Conservation (phyloP, 2,329 filamentous ascomycete species). For the Eutypa lata region DNA sequence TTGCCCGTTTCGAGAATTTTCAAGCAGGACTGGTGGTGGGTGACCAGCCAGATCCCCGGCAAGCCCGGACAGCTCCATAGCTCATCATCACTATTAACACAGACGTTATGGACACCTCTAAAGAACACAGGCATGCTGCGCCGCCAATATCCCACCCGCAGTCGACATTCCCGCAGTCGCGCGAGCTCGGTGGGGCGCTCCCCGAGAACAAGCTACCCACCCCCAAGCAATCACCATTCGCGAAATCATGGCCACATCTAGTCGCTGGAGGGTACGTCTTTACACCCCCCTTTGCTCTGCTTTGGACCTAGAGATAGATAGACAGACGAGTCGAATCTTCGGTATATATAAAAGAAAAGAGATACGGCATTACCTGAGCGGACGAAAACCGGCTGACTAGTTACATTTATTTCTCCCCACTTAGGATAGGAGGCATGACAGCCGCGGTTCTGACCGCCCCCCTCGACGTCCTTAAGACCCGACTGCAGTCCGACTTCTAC, state of each 20-base stretch:
- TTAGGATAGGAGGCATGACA: constrained; percentile 73
- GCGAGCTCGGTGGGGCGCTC: constrained; percentile 57
- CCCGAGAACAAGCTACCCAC: constrained; percentile 38
- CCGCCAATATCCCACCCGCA: constrained; percentile 14
- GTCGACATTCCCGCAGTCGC: constrained; percentile 50
- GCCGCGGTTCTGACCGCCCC: constrained; percentile 90
- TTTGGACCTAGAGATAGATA: not conserved
- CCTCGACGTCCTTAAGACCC: constrained; percentile 89
- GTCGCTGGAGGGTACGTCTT: constrained; percentile 77
- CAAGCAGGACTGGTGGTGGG: no score
- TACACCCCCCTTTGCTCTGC: not conserved
- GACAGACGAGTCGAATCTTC: no score
- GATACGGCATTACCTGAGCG: no score
- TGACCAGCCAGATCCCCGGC: not conserved
- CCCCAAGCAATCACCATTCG: constrained; percentile 46
- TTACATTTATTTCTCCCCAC: not conserved
- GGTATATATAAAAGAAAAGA: no score
- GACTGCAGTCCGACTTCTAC: constrained; percentile 92
- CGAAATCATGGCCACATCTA: constrained; percentile 88
- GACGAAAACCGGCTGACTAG: no score
- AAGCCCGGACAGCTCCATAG: constrained; percentile 7
- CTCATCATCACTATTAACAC: constrained; percentile 15
- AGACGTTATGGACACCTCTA: constrained; percentile 16
- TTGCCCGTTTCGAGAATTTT: no score
- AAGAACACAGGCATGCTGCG: constrained; percentile 14